Base-by-base conservation (phyloP, 352 stramenopile species). In the Phytophthora sansomeana region DNA sequence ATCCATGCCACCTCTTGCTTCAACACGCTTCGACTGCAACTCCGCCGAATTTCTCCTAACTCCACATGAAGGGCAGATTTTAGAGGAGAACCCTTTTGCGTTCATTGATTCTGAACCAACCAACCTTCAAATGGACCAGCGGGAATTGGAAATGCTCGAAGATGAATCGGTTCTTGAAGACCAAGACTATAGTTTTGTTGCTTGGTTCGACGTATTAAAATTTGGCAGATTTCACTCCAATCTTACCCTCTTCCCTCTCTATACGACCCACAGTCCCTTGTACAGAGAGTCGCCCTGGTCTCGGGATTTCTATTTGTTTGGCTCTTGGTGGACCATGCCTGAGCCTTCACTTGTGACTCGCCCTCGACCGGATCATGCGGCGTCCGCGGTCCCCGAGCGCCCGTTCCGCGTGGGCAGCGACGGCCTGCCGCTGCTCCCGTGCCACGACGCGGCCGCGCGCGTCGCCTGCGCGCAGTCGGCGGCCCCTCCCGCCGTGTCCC, bases 301-400 rank as follows among this genome's bases (percentile, higher is more conserved):
- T 63, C 44, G 14, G 17, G 6, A 42, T 21, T 32, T 54, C 14
- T 26, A 21, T 35, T 43, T 61, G 39, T 68, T 68, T 56, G 59
- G 59, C 60, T 62, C 60, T 60, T n/a, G n/a, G 51, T 47, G 41
- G 21, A 14, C 56, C 38, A 73, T 57, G 44, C 58, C 58, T 41
- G n/a, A 13, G 58, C 68, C 64, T 72, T 73, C 65, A 73, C 65
- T 67, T 67, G 63, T 63, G 48, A 67, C 63, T 68, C 58, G 58
- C 51, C 63, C 58, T 67, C 63, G 46, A 72, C 49, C 30, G 26
- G 26, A 67, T 16, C 57, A 68, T 58, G 59, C 59, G n/a, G 39
- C 44, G 21, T 58, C 36, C 33, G 58, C 44, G 3, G 49, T 49
- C 3, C 57, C 62, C 3, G 44, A 30, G 16, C 67, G 67, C 21